Conservation (phyloP, 2,329 filamentous ascomycete genomes). For the Stagonosporopsis vannaccii region DNA sequence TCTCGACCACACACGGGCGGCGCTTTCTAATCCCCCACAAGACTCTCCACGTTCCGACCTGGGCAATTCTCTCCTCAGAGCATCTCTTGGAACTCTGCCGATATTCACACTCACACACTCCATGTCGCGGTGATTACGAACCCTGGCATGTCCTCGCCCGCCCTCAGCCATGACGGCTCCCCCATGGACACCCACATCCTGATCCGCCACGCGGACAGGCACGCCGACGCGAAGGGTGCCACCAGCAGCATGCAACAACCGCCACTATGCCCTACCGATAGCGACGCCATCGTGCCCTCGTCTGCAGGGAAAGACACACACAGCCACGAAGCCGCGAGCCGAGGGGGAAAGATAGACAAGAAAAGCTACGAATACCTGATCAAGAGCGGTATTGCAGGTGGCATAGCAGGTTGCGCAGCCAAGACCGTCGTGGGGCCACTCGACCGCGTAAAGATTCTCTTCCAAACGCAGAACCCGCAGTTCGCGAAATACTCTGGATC, state of each 20-base stretch:
- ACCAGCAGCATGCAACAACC: slow-evolving; percentile 28
- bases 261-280: slow-evolving; percentile 59
- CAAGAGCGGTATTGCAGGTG: slow-evolving; percentile 85
- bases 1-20: slow-evolving; percentile 18
- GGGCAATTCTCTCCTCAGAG: background rate
- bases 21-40: slow-evolving; percentile 24
- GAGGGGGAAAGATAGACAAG: slow-evolving; percentile 64
- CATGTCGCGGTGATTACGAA: slow-evolving; percentile 34
- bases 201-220: slow-evolving; percentile 33
- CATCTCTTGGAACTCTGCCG: background rate
- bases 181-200: slow-evolving; percentile 42
- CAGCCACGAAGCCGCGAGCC: slow-evolving; percentile 13
- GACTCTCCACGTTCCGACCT: slow-evolving; percentile 11
- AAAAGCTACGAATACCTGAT: slow-evolving; percentile 84
- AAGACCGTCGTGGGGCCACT: slow-evolving; percentile 96
- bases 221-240: slow-evolving; percentile 32
- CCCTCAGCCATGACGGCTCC: slow-evolving; percentile 48
- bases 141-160: slow-evolving; percentile 49
- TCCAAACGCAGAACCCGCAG: slow-evolving; percentile 92
- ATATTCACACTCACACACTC: background rate
- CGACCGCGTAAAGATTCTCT: slow-evolving; percentile 97
- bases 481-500: slow-evolving; percentile 92
- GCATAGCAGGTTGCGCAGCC: slow-evolving; percentile 88
- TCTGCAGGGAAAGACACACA: slow-evolving; percentile 16
- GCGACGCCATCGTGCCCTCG: slow-evolving; percentile 59